These are phyloP conservation scores for Przewalskia tangutica DNA, from an alignment of 257 asterid genomes.

Conservation along the genomic window DNA sequence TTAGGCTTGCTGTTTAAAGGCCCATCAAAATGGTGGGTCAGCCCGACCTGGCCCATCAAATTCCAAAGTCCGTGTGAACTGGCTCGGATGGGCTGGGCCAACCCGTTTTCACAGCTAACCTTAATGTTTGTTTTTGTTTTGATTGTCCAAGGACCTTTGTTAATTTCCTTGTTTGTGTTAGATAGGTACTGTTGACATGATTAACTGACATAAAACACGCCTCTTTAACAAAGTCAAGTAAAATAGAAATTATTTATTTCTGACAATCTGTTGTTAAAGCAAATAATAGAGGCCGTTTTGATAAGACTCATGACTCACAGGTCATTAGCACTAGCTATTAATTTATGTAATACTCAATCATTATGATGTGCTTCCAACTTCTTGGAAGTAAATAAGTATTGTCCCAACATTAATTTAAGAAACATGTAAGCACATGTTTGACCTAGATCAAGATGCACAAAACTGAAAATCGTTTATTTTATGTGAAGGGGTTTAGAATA, in stretches of 20 bases:
- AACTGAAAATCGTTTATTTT: background rate
- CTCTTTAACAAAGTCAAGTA: background rate
- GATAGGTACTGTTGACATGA: background rate
- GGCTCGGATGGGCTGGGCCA: too few species aligned
- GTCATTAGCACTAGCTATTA: background rate
- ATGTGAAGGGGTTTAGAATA: too few species aligned
- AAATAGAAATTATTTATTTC: background rate
- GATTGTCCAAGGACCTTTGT: background rate
- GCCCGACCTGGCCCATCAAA: too few species aligned
- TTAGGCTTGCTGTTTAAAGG: too few species aligned
- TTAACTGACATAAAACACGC: background rate
- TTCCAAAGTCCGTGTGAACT: too few species aligned
- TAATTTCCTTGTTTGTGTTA: background rate
- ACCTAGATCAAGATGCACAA: conserved; percentile 16
- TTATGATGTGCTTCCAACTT: background rate
- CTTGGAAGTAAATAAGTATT: background rate
- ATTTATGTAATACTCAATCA: conserved; percentile 7
- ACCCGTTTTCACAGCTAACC: too few species aligned
- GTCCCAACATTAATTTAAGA: background rate
- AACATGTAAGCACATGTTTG: conserved; percentile 6
- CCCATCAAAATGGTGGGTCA: too few species aligned
- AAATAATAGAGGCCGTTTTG: background rate
- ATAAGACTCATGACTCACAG: conserved; percentile 3
- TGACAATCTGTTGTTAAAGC: background rate
- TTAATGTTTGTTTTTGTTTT: too few species aligned